Base-by-base conservation (phyloP, 352 stramenopile species). In the Phytophthora citricola region DNA sequence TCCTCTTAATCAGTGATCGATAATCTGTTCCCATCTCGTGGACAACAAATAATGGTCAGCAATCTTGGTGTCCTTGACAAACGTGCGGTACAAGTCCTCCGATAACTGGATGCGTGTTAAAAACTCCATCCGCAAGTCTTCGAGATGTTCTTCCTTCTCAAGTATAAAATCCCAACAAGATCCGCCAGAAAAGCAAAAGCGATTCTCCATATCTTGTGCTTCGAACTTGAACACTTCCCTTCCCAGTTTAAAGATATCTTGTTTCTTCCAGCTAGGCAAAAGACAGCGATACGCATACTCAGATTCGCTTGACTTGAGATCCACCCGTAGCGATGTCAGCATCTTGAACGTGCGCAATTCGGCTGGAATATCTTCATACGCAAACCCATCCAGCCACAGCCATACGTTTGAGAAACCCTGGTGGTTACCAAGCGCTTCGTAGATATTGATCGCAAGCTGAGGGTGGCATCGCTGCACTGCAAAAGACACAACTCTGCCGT, bases 301-400 rank as follows among this genome's bases (percentile, higher is more conserved):
- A 7, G 10, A 49, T 8, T 65, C 55, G 56, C 48, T 24, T 20
- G 48, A 52, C 32, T 56, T 71, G 4, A 71, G 14, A 52, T 53
- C 20, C 17, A 66, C 55, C 53, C 57, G 41, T 39, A 71, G 58
- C 20, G 69, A 75, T 14, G 65, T 74, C 15, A 75, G 34, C 50
- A 78, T 5, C 4, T 51, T 62, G 36, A 75, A 78, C 22, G 48
- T 72, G n/a, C 4, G 5, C 39, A 46, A 0, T 11, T 12, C n/a
- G 6, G 27, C 6, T 10, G 40, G n/a, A 22, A 46, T 46, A 26
- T 27, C 4, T 27, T 27, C 2, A 12, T 46, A 46, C 8, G 3
- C 3, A 46, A 46, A 46, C 9, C 40, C 40, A 46, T 46, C 40
- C 40, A 41, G 15, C 36, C 17, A 14, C 36, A 41, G 12, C 36